Evolutionary conservation across 2,329 filamentous ascomycete species (phyloP), one percentile per base, ranked within the genome.

Genomic region (Chaetomiaceae sp.): DNA sequence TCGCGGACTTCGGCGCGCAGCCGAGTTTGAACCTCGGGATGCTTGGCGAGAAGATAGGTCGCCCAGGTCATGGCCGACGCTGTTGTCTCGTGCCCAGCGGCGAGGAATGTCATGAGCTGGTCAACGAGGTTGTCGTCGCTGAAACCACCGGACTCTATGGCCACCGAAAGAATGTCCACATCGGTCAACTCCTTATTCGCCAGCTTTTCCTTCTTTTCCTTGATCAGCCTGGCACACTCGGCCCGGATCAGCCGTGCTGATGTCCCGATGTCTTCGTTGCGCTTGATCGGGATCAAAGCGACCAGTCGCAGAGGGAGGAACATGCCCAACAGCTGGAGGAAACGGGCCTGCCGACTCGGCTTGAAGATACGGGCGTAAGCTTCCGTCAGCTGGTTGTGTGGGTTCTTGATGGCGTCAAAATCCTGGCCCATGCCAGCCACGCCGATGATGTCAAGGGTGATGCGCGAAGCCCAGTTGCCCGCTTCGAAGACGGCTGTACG

Each of bases 91-190:
- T 92, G 88, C 19, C 85, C 85, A 0, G 89, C 89, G 1, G 85
- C 86, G 5, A 95, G 78, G 71, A 95, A 93, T 0, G 88, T 95
- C 87, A 95, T 93, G 64, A 93, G 79, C 68, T 95, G 89, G 65
- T 93, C 86, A 31, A 89, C 80, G n/a, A 95, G 78, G 54, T 89
- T 82, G 43, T 89, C 86, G 55, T 93, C 87, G 12, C 71, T 78
- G 68, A 95, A 93, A 5, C 75, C 81, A 41, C 86, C 87, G 34
- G 83, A 89, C 63, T 85, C 79, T 42, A 95, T 73, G 14, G 89
- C 89, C 0, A 92, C 86, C 1, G 85, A 89, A 30, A 95, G 73
- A 51, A 96, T 93, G 65, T 95, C 89, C 7, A 80, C 67, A 40
- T 83, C 82, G 1, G 68, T 69, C 20, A 69, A 67, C 53, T 77